A percentile compares a stretch with the other conserved stretches of the same genome.
phyloP scores from a whole-genome alignment of 2,329 filamentous ascomycete genomes.

The Incumbomyces delicatus region DNA sequence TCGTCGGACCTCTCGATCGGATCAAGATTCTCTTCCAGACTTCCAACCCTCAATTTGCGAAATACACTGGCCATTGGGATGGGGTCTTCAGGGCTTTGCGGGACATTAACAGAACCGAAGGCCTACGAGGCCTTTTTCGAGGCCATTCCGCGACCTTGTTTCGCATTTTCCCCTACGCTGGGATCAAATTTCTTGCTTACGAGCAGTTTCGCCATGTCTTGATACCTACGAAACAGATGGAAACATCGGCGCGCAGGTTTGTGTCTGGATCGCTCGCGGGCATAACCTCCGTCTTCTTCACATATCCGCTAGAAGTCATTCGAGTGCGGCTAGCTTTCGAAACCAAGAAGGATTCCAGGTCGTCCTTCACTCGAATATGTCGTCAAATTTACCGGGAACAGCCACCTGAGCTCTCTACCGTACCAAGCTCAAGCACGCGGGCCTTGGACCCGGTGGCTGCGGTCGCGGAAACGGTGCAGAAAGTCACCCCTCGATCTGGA shows the following conservation, averaged over 20 bases:
- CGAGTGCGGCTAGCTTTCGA: constrained; percentile 90
- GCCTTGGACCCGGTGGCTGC: constrained; percentile 30
- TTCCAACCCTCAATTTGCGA: constrained; percentile 83
- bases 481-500: constrained; percentile 54
- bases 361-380: constrained; percentile 66
- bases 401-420: constrained; percentile 30
- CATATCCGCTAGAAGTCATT: constrained; percentile 88
- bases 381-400: constrained; percentile 78
- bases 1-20: constrained; percentile 89
- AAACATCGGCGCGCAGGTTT: constrained; percentile 65
- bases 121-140: constrained; percentile 68
- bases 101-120: constrained; percentile 71
- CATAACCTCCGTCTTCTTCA: constrained; percentile 87
- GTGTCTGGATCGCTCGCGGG: constrained; percentile 46
- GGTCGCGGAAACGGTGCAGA: constrained; percentile 34
- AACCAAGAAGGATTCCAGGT: constrained; percentile 64
- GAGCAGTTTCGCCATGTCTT: constrained; percentile 80
- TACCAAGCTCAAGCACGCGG: constrained; percentile 23
- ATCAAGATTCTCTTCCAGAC: constrained; percentile 99
- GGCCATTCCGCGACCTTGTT: constrained; percentile 90
- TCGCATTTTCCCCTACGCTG: constrained; percentile 93
- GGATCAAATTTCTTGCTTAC: constrained; percentile 96
- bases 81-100: constrained; percentile 73
- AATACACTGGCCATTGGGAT: constrained; percentile 82
- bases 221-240: constrained; percentile 61